Percentiles rank a stretch among this genome's conserved stretches.
Evolutionary conservation across 2,329 filamentous ascomycete genomes (phyloP).

Genomic region (Claviceps spartinae): DNA sequence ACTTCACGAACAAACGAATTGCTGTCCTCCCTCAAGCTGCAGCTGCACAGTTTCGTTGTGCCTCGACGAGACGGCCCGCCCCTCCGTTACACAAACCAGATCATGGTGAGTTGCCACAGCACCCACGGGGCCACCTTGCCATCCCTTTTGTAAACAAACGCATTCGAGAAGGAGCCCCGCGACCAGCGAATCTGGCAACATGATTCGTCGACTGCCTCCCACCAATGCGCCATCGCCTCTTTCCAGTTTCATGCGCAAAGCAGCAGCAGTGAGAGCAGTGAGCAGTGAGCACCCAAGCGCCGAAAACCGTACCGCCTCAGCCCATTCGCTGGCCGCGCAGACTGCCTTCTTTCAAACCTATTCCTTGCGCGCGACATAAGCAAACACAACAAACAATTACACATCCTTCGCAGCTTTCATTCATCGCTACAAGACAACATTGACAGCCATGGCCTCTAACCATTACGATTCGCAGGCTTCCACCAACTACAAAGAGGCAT

Average conservation of each 20-base stretch:
- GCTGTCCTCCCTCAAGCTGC: too few species aligned
- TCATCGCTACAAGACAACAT: neutral
- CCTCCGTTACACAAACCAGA: neutral
- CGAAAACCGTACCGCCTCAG: too few species aligned
- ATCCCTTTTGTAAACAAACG: slow-evolving; percentile 6
- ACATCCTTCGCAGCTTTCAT: neutral
- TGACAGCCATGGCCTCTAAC: slow-evolving; percentile 34
- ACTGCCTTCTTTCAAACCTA: too few species aligned
- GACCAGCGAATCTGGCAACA: slow-evolving; percentile 1
- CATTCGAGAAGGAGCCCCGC: slow-evolving; percentile 4
- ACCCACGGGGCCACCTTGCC: neutral
- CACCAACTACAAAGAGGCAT: slow-evolving; percentile 99
- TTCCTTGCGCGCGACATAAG: neutral
- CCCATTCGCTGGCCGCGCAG: too few species aligned
- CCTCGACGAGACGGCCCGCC: neutral
- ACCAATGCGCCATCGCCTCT: neutral
- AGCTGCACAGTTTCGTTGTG: neutral
- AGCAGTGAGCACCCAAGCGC: too few species aligned
- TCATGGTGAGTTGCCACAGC: slow-evolving; percentile 8
- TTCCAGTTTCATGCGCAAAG: neutral
- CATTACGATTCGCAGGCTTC: slow-evolving; percentile 47
- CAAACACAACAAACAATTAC: neutral
- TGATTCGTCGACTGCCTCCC: slow-evolving; percentile 4
- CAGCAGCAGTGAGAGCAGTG: neutral
- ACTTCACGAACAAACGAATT: neutral